phyloP scores from a whole-genome alignment of 148 eudicot genomes.

The Camellia sinensis region DNA sequence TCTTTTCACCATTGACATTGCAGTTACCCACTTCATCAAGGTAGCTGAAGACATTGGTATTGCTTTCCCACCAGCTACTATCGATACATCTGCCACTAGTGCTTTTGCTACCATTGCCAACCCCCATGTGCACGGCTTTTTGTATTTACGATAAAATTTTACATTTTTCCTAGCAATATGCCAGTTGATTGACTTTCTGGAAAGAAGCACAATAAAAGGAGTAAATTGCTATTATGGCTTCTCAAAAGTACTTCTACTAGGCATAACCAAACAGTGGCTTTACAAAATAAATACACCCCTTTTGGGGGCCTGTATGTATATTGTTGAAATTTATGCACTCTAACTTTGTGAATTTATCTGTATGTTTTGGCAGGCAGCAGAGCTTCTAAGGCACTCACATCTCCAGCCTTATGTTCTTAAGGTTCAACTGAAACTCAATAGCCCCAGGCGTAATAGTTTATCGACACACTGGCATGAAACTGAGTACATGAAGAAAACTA shows the following conservation, averaged over 20 bases:
- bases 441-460: constrained; percentile 58
- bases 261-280: not conserved
- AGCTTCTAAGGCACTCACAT: constrained; percentile 74
- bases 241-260: not conserved
- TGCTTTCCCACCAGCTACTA: not conserved
- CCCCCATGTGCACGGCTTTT: not conserved
- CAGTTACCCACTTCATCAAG: not conserved
- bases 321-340: not conserved
- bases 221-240: constrained; percentile 11
- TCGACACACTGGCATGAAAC: constrained; percentile 63
- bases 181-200: not conserved
- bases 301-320: not conserved
- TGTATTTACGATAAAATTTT: no score
- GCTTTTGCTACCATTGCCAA: not conserved
- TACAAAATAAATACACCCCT: not conserved
- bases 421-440: constrained; percentile 67
- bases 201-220: not conserved
- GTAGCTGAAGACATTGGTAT: not conserved
- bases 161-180: no score
- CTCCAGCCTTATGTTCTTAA: constrained; percentile 80
- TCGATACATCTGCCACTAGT: not conserved
- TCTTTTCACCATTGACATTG: not conserved
- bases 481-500: constrained; percentile 57
- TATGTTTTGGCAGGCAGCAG: constrained; percentile 70
- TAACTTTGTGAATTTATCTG: not conserved